phyloP scores from a whole-genome alignment of 2,329 filamentous ascomycete genomes.

The Exserohilum rostratum region DNA sequence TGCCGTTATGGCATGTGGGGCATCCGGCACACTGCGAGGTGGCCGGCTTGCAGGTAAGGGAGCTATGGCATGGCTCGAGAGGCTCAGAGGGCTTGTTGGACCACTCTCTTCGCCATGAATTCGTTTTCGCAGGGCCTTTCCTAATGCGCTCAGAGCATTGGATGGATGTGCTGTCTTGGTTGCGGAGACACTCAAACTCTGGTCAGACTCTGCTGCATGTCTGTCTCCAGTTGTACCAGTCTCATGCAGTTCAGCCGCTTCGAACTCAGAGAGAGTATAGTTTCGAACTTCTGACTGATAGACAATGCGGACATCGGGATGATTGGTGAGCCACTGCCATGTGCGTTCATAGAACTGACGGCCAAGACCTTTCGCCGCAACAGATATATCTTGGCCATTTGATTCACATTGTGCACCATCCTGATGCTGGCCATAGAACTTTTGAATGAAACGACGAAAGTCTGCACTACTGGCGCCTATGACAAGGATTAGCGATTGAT shows the following conservation, averaged over 20 bases:
- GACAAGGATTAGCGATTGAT: neutral
- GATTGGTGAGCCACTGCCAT: slow-evolving; percentile 63
- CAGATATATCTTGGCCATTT: neutral
- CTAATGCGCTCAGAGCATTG: slow-evolving; percentile 20
- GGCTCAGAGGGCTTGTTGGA: neutral
- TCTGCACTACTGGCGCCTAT: slow-evolving; percentile 51
- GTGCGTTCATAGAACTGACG: slow-evolving; percentile 59
- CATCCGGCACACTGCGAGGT: slow-evolving; percentile 20
- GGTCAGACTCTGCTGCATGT: neutral
- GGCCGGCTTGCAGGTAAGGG: slow-evolving; percentile 1
- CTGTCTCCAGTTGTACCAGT: slow-evolving; percentile 7
- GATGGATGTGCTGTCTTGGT: slow-evolving; percentile 14
- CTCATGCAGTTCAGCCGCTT: slow-evolving; percentile 34
- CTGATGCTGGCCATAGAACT: slow-evolving; percentile 42
- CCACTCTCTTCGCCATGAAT: slow-evolving; percentile 15
- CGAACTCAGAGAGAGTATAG: slow-evolving; percentile 40
- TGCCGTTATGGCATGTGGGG: slow-evolving; percentile 11
- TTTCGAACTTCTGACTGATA: slow-evolving; percentile 47
- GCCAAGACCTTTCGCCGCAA: neutral
- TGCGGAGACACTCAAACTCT: neutral
- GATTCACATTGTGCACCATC: slow-evolving; percentile 1
- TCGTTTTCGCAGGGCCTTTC: slow-evolving; percentile 27
- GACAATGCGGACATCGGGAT: slow-evolving; percentile 63
- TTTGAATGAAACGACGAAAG: slow-evolving; percentile 47
- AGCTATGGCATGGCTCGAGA: neutral